Conservation (phyloP, 2,329 filamentous ascomycete species). For the Thelonectria discophora region DNA sequence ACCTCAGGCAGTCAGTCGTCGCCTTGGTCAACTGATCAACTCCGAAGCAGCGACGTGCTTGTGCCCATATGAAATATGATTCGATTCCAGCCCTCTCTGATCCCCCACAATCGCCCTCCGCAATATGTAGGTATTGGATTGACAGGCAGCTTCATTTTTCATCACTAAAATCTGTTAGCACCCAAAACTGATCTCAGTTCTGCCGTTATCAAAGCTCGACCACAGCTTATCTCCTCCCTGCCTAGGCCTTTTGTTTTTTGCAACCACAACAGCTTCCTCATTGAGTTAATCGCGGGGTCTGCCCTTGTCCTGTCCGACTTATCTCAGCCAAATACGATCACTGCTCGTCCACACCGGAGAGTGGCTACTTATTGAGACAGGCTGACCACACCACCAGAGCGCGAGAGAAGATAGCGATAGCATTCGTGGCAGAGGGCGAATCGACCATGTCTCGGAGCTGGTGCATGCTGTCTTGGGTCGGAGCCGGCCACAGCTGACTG, state of each 20-base stretch:
- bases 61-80: no score
- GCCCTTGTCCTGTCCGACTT: neutral
- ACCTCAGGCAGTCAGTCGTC: no score
- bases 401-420: slow-evolving; percentile 1
- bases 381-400: slow-evolving; percentile 1
- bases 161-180: slow-evolving; percentile 45
- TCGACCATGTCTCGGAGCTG: no score
- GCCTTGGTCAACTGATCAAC: no score
- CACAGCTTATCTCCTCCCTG: slow-evolving; percentile 25
- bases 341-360: slow-evolving; percentile 1
- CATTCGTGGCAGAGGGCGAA: neutral
- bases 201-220: slow-evolving; percentile 12
- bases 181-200: slow-evolving; percentile 30
- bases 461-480: neutral
- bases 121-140: neutral
- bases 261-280: slow-evolving; percentile 14
- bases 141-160: slow-evolving; percentile 7
- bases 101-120: slow-evolving; percentile 14
- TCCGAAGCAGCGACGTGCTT: no score
- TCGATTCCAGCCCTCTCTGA: neutral
- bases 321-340: slow-evolving; percentile 5
- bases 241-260: slow-evolving; percentile 14
- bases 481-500: slow-evolving; percentile 7
- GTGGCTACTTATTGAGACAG: neutral
- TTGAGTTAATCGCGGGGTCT: slow-evolving; percentile 14